Evolutionary conservation across 257 asterid genomes (phyloP), one percentile per base, ranked within the genome.

Genomic region (Paraleonurus japonicus): DNA sequence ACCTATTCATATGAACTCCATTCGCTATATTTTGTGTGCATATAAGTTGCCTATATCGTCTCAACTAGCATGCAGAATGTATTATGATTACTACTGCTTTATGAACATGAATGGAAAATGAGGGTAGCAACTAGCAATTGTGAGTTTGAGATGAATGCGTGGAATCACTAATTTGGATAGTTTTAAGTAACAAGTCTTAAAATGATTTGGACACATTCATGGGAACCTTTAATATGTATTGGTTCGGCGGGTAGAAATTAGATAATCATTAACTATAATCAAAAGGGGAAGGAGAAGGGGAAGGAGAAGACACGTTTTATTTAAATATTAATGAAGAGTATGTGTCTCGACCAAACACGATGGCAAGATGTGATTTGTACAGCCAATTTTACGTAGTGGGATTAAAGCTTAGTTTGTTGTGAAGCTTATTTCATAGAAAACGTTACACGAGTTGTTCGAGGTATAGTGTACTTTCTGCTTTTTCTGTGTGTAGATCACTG

Each of bases 401-500:
- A 47, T n/a, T 2, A 16, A 47, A 47, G 10, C 22, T n/a, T 47
- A 47, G 54, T 47, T n/a, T 47, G 54, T n/a, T 47, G 22, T 47
- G 53, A 43, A 30, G 39, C 61, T 41, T 66, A 43, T 50, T 66
- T 67, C 37, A 32, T 33, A 15, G 51, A 17, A 16, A 17, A 68
- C 12, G 27, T 60, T 74, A 19, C 32, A 74, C 43, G 68, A 57
- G 15, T 43, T 65, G 51, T 24, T 65, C 23, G 26, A 15, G 5
- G 32, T 59, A 45, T 6, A 16, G 13, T n/a, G 22, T 12, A 30
- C 9, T 4, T 67, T 63, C 62, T 45, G 50, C 17, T 10, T 28
- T 67, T 53, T 15, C 37, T 70, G 54, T 15, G 51, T 37, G 47
- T 61, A 13, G 58, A 68, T 37, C 39, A 75, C 19, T 65, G 11